Conservation (phyloP, 345 rosid genomes). For the Dipteronia dyeriana region DNA sequence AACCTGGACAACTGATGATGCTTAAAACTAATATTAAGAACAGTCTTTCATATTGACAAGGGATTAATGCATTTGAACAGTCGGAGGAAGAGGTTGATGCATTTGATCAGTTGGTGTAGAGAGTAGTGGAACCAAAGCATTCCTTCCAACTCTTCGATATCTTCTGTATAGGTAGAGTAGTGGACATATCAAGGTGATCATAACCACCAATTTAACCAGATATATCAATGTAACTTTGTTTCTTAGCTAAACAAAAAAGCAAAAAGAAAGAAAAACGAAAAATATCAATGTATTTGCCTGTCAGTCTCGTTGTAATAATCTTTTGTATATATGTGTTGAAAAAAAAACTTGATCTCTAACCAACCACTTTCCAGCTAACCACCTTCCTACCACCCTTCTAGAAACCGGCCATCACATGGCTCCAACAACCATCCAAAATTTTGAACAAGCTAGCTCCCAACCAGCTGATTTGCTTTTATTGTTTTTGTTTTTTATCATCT, state of each 20-base stretch:
- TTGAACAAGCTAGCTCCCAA: no score
- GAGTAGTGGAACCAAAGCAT: neutral
- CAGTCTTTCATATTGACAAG: no score
- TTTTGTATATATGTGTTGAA: no score
- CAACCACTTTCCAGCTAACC: no score
- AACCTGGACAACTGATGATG: no score
- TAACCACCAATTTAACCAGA: neutral
- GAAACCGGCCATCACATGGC: no score
- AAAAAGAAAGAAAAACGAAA: neutral
- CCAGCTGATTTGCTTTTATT: no score
- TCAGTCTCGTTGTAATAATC: neutral
- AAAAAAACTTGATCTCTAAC: no score
- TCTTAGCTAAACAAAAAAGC: neutral
- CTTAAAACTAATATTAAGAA: no score
- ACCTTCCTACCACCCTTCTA: no score
- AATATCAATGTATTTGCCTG: neutral
- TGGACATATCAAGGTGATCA: neutral
- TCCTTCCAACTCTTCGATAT: neutral
- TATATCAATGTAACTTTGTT: neutral
- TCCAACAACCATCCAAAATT: no score
- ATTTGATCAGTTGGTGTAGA: conserved; percentile 47
- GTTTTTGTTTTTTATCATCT: no score
- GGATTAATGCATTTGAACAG: conserved; percentile 73
- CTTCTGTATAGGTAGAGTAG: conserved; percentile 25
- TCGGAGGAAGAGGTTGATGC: conserved; percentile 63